Conservation (phyloP, 2,329 filamentous ascomycete genomes). For the Colletotrichum navitas region DNA sequence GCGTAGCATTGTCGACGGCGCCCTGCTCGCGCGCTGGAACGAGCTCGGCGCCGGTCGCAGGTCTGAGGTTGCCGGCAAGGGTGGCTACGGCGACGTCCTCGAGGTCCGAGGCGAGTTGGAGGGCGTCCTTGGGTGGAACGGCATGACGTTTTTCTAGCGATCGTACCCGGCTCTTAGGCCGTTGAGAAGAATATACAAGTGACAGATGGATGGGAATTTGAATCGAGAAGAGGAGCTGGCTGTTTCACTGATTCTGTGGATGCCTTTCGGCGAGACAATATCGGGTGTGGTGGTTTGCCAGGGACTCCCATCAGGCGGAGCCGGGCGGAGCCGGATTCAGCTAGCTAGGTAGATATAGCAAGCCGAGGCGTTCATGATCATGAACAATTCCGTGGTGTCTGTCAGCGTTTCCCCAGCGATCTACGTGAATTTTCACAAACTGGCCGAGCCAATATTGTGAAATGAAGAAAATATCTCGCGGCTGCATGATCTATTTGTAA, state of each 20-base stretch:
- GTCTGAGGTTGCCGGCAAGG: constrained; percentile 79
- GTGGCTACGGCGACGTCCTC: constrained; percentile 74
- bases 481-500: not conserved
- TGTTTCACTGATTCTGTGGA: not conserved
- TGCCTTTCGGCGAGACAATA: not conserved
- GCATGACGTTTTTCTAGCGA: constrained; percentile 67
- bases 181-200: not conserved
- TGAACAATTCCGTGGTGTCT: not conserved
- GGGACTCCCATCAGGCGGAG: no score
- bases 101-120: constrained; percentile 79
- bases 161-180: not conserved
- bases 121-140: constrained; percentile 71
- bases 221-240: not conserved
- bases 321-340: not conserved
- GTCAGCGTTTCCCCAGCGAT: no score
- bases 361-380: not conserved
- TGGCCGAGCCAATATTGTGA: no score
- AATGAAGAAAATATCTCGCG: not conserved
- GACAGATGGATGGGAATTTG: not conserved
- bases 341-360: constrained; percentile 12
- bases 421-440: no score
- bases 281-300: not conserved
- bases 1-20: constrained; percentile 81
- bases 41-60: constrained; percentile 80
- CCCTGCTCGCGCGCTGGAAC: constrained; percentile 79